Evolutionary conservation across 345 rosid genomes (phyloP).

Genomic region (Crucihimalaya himalaica): DNA sequence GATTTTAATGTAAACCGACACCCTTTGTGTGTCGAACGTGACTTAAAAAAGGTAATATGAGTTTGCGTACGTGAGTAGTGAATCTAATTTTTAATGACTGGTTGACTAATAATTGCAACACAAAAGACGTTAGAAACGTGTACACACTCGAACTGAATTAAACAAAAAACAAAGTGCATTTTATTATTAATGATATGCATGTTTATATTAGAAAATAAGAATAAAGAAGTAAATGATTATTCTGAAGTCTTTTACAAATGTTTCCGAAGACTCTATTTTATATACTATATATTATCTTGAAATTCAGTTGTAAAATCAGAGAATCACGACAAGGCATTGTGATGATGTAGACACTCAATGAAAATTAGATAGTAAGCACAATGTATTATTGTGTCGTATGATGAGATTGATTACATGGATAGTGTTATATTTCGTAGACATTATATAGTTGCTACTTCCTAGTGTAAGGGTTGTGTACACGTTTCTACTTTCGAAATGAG

Average conservation of each 20-base stretch:
- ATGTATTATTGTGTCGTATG: neutral
- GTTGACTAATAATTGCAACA: slow-evolving; percentile 27
- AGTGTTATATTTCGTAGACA: neutral
- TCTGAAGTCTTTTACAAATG: neutral
- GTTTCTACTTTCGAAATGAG: slow-evolving; percentile 9
- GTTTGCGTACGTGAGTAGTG: slow-evolving; percentile 33
- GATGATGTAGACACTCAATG: neutral
- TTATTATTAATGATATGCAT: neutral
- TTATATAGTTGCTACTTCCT: neutral
- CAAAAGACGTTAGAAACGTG: slow-evolving; percentile 15
- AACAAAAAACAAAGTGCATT: neutral
- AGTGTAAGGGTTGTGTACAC: slow-evolving; percentile 17
- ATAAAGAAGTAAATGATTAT: neutral
- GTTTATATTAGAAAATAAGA: neutral
- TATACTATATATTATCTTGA: too few species aligned
- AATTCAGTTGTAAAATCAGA: neutral
- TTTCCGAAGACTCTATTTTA: neutral
- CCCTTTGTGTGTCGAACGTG: neutral
- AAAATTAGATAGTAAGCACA: neutral
- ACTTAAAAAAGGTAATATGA: neutral
- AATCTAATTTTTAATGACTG: neutral
- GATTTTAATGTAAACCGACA: neutral
- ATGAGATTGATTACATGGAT: neutral
- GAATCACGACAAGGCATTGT: neutral
- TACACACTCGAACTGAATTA: slow-evolving; percentile 12